Evolutionary conservation across 2,329 filamentous ascomycete genomes (phyloP), one percentile per base, ranked within the genome.

Genomic region (Aspergillus ochraceus): DNA sequence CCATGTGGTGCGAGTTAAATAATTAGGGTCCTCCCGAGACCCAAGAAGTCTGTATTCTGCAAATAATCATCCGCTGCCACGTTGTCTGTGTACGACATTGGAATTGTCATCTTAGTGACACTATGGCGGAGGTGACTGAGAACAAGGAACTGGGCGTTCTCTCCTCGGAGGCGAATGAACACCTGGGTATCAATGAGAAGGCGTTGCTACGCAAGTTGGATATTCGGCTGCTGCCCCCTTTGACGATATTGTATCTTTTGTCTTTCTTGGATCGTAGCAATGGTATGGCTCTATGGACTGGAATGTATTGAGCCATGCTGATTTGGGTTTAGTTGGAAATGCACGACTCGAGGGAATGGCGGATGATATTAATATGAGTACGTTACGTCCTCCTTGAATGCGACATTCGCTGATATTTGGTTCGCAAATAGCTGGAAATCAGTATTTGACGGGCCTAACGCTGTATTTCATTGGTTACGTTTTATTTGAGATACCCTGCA

Each of bases 241-340:
- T 81, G 49, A 79, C 77, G 1, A 58, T 80, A 8, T 67, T 81
- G 46, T 82, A 81, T 63, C 69, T 81, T 2, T 63, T 81, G 19
- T 76, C 74, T 1, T 80, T 80, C 52, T 64, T 80, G 36, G 77
- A 80, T 63, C 70, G 78, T 26, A 76, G 74, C 61, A 81, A 79
- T 69, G 76, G 71, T 74, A 64, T 20, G 58, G 55, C 11, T 19
- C 39, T 55, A 14, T 26, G 8, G 4, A 10, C 6, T 42, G n/a
- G 12, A 14, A 14, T 17, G 22, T 2, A 6, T 8, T 14, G n/a
- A 11, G 12, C 51, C 1, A 22, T 11, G 49, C 54, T 60, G 50
- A 60, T n/a, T 12, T 24, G 51, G 5, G 11, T 10, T 19, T 42
- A 76, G 74, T 78, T 50, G 76, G 74, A 26, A 77, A 78, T 63